phyloP scores from a whole-genome alignment of 1,139 yeast genomes.

The Kodamaea arcana region DNA sequence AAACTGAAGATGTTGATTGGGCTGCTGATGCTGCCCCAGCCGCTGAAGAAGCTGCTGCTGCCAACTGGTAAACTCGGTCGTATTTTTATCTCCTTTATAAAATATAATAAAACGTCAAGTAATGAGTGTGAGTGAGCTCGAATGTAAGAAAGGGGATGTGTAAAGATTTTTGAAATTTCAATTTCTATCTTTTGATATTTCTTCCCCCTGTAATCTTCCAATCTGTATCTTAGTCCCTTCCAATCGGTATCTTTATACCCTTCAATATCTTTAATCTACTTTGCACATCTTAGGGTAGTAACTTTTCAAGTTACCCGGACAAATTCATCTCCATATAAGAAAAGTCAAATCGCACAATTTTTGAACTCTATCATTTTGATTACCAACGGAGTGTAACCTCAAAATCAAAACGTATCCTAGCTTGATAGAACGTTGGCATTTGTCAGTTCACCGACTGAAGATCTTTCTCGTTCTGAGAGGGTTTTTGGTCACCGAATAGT shows the following conservation, averaged over 20 bases:
- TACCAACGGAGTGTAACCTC: conserved; percentile 40
- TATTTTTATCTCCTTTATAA: conserved; percentile 9
- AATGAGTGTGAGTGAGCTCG: conserved; percentile 2
- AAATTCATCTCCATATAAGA: conserved; percentile 3
- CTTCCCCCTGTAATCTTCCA: too few relatives aligned
- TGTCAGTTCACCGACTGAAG: conserved; percentile 9
- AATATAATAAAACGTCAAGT: conserved; percentile 7
- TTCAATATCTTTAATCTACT: too few relatives aligned
- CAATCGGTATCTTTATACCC: too few relatives aligned
- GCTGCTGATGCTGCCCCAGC: conserved; percentile 66
- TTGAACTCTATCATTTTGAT: conserved; percentile 31
- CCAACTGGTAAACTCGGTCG: conserved; percentile 38
- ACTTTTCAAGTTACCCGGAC: conserved; percentile 14
- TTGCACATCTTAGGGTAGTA: too few relatives aligned
- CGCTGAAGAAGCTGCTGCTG: conserved; percentile 75
- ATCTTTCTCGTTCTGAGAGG: conserved; percentile 22
- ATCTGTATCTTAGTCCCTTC: too few relatives aligned
- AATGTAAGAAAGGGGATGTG: too few relatives aligned
- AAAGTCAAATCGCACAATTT: conserved; percentile 2
- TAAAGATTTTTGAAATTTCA: too few relatives aligned
- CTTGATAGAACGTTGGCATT: conserved; percentile 8
- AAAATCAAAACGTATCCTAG: conserved; percentile 32
- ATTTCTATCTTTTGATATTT: too few relatives aligned
- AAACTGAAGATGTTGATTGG: conserved; percentile 62
- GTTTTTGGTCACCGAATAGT: conserved; percentile 3